Evolutionary conservation across 306 rosid genomes (phyloP).

Genomic region (Quercus wislizeni): DNA sequence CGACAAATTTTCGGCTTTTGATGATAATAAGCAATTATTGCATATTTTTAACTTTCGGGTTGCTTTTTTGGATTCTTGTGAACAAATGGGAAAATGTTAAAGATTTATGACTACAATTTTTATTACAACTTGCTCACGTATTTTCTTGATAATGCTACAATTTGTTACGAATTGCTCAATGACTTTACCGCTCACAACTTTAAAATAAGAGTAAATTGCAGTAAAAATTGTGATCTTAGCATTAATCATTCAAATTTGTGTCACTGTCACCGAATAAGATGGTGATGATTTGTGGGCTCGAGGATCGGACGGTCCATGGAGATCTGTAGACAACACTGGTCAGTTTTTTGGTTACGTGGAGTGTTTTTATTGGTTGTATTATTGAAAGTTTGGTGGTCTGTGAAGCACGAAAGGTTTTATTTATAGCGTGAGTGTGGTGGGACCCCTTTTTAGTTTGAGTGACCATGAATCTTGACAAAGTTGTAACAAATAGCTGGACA

Average conservation of each 20-base stretch:
- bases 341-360: background rate
- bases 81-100: background rate
- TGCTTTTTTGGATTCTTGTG: constrained; percentile 6
- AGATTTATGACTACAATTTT: rapidly evolving
- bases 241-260: background rate
- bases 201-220: rapidly evolving
- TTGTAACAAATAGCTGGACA: constrained; percentile 23
- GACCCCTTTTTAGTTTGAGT: constrained; percentile 5
- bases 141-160: no score
- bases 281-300: background rate
- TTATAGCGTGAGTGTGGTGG: constrained; percentile 15
- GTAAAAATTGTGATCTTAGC: rapidly evolving
- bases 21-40: background rate
- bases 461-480: background rate
- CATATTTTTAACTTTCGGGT: background rate
- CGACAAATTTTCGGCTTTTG: constrained; percentile 12
- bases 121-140: rapidly evolving
- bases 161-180: rapidly evolving
- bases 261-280: background rate
- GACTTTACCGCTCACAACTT: rapidly evolving
- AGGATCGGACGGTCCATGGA: background rate
- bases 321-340: background rate
- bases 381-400: background rate
- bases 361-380: background rate
- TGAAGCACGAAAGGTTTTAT: background rate